Percentiles rank a stretch among this genome's conserved stretches.
These are phyloP conservation scores for Vaccinium myrtillus DNA, from an alignment of 148 eudicot genomes.

Conservation along the genomic window DNA sequence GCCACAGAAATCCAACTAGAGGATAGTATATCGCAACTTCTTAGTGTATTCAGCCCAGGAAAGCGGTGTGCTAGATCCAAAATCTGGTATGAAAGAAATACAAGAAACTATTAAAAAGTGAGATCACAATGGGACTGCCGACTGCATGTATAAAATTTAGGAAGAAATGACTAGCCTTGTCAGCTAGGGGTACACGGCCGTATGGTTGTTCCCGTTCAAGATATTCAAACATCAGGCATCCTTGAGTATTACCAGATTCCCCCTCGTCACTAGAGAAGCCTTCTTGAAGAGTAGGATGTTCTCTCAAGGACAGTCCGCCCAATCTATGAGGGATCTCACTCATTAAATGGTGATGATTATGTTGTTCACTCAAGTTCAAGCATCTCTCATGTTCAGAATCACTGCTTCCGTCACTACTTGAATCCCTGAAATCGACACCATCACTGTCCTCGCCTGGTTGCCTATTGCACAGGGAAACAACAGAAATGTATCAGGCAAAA, in stretches of 20 bases:
- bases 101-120: background rate
- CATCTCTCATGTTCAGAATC: constrained; percentile 66
- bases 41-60: constrained; percentile 61
- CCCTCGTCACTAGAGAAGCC: constrained; percentile 82
- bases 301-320: constrained; percentile 36
- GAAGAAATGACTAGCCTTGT: constrained; percentile 50
- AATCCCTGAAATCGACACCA: constrained; percentile 63
- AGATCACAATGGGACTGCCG: background rate
- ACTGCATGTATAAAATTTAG: background rate
- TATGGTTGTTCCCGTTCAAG: constrained; percentile 66
- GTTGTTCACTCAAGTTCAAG: constrained; percentile 27
- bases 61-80: constrained; percentile 56
- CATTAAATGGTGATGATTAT: constrained; percentile 26
- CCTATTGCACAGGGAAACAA: constrained; percentile 34
- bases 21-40: constrained; percentile 74
- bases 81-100: constrained; percentile 40
- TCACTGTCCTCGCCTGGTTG: constrained; percentile 68
- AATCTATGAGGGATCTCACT: constrained; percentile 34
- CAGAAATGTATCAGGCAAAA: background rate
- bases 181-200: constrained; percentile 76
- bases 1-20: constrained; percentile 94
- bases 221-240: constrained; percentile 62
- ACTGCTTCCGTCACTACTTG: constrained; percentile 82
- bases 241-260: constrained; percentile 53
- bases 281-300: constrained; percentile 46